A percentile compares a stretch with the other conserved stretches of the same genome.
phyloP scores from a whole-genome alignment of 257 asterid genomes.

The Rubia yunnanensis region DNA sequence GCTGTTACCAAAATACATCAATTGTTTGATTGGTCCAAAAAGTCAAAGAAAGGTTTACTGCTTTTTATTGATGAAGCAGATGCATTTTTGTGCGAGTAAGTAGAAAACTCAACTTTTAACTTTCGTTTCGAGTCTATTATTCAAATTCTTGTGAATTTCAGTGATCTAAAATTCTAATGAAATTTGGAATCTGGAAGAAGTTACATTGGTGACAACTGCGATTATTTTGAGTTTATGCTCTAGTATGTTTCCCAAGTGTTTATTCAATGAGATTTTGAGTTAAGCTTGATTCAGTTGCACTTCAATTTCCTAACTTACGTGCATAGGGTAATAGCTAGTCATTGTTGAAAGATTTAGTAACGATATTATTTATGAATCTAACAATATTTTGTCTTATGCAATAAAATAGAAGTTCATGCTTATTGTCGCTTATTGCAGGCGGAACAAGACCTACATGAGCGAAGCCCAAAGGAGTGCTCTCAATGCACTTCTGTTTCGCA shows the following conservation, averaged over 20 bases:
- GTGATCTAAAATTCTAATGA: not conserved
- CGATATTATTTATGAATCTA: not conserved
- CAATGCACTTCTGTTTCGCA: slow-evolving; percentile 81
- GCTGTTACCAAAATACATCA: slow-evolving; percentile 98
- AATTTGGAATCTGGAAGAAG: not conserved
- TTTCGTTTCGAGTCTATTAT: not conserved
- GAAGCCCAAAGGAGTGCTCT: slow-evolving; percentile 99
- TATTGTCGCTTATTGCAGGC: slow-evolving; percentile 31
- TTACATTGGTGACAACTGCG: not conserved
- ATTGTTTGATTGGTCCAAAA: slow-evolving; percentile 89
- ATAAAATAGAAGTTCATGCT: not conserved
- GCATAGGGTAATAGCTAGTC: not conserved
- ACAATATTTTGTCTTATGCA: no score
- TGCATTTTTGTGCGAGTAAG: slow-evolving; percentile 99
- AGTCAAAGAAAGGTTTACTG: slow-evolving; percentile 76
- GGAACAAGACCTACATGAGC: slow-evolving; percentile 94
- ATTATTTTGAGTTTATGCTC: not conserved
- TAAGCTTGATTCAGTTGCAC: not conserved
- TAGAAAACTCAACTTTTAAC: slow-evolving; percentile 12
- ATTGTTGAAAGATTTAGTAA: no score
- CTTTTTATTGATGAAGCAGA: slow-evolving; percentile 98
- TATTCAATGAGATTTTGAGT: not conserved
- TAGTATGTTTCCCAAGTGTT: no score
- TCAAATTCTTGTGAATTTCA: not conserved
- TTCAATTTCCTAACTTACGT: not conserved